These are phyloP conservation scores for Suhomyces prunicola DNA, from an alignment of 805 yeast species.

Conservation along the genomic window DNA sequence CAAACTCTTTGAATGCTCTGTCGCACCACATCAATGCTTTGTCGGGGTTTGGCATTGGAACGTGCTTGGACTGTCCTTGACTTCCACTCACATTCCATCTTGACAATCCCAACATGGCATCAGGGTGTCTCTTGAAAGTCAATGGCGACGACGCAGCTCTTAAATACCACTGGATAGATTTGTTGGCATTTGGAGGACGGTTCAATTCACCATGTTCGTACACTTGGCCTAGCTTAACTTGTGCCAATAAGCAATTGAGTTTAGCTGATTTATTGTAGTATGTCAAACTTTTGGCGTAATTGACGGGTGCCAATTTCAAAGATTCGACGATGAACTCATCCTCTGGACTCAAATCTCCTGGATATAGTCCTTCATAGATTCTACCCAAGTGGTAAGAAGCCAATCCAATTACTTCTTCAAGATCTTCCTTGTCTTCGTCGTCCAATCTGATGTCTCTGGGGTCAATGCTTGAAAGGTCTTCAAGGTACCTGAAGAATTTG, in stretches of 20 bases:
- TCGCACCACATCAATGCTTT: constrained; percentile 43
- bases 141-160: constrained; percentile 41
- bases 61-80: constrained; percentile 31
- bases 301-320: constrained; percentile 39
- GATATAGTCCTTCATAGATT: constrained; percentile 44
- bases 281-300: constrained; percentile 38
- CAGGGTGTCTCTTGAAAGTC: constrained; percentile 39
- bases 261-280: constrained; percentile 43
- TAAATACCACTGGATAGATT: constrained; percentile 45
- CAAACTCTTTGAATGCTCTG: constrained; percentile 38
- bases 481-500: constrained; percentile 33
- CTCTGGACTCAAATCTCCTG: constrained; percentile 37
- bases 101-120: constrained; percentile 44
- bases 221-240: constrained; percentile 40
- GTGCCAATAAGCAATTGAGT: constrained; percentile 37
- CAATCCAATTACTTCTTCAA: constrained; percentile 39
- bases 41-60: constrained; percentile 35
- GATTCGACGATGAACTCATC: constrained; percentile 34
- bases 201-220: constrained; percentile 44
- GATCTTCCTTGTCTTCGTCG: constrained; percentile 39
- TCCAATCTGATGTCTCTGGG: constrained; percentile 31
- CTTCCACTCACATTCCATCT: constrained; percentile 40
- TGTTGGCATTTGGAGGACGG: constrained; percentile 35
- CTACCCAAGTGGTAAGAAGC: constrained; percentile 42
- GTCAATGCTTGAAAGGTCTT: constrained; percentile 37